Conservation (phyloP, 306 rosid species). For the Pyrus bretschneideri region DNA sequence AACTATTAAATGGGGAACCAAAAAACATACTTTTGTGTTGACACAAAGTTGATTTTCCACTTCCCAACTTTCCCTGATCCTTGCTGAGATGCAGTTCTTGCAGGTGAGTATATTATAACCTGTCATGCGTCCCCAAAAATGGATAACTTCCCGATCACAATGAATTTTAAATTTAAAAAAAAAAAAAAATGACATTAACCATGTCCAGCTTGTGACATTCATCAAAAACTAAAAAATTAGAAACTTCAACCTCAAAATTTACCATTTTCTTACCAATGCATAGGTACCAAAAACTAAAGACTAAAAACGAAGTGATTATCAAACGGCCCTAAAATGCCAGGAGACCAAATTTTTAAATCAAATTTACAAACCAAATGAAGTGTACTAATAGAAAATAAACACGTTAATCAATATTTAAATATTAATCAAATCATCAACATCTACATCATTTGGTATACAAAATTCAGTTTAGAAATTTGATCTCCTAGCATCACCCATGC, state of each 20-base stretch:
- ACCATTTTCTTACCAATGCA: neutral
- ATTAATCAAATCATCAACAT: too few species aligned
- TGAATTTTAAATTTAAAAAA: neutral
- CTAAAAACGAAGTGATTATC: too few species aligned
- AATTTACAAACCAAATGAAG: too few species aligned
- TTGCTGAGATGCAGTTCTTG: slow-evolving; percentile 94
- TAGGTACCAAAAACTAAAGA: too few species aligned
- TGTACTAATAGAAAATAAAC: too few species aligned
- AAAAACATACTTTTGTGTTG: slow-evolving; percentile 70
- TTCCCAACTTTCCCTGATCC: slow-evolving; percentile 94
- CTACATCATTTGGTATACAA: too few species aligned
- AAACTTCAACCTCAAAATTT: neutral
- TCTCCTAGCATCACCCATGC: neutral
- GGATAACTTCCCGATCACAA: neutral
- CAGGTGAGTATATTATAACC: slow-evolving; percentile 95
- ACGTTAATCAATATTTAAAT: too few species aligned
- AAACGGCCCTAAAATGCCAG: too few species aligned
- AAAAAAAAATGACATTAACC: neutral
- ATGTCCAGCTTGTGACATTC: neutral
- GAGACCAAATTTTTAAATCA: too few species aligned
- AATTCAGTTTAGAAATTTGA: too few species aligned
- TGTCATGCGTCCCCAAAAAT: slow-evolving; percentile 10
- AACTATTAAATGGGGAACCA: neutral
- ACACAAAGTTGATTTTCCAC: slow-evolving; percentile 93
- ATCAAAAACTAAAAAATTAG: neutral